These are phyloP conservation scores for Dendrobium catenatum DNA, from an alignment of 106 monocot genomes.

Conservation along the genomic window DNA sequence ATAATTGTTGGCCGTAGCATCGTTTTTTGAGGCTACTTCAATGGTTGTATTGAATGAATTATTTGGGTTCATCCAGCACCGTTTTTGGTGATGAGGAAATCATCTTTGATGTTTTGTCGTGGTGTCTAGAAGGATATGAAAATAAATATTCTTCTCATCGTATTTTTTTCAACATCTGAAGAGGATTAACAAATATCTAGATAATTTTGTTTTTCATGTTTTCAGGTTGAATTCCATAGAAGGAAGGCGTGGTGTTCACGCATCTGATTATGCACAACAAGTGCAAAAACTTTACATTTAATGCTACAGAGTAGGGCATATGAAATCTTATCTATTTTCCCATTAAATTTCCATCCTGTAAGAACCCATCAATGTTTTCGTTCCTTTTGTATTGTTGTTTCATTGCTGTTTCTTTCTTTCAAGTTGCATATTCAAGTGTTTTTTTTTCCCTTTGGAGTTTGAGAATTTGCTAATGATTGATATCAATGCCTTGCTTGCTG, in stretches of 20 bases:
- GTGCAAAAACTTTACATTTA: conserved; percentile 99
- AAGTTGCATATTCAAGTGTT: not conserved
- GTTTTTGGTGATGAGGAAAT: not conserved
- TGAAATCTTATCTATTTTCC: too few relatives aligned
- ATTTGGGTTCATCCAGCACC: not conserved
- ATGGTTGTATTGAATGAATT: not conserved
- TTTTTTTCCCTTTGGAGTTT: not conserved
- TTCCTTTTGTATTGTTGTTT: conserved; percentile 1
- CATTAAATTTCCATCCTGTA: conserved; percentile 97
- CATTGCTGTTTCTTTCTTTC: not conserved
- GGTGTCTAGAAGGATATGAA: not conserved
- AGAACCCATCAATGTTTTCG: conserved; percentile 13
- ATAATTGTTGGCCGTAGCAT: not conserved
- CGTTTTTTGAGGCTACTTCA: not conserved
- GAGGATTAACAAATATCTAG: not conserved
- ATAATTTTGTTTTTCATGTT: conserved; percentile 8
- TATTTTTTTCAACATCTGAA: conserved; percentile 1
- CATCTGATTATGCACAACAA: conserved; percentile 89
- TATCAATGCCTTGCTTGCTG: not conserved
- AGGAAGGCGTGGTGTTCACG: conserved; percentile 97
- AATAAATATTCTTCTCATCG: not conserved
- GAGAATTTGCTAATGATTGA: not conserved
- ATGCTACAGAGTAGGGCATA: conserved; percentile 92
- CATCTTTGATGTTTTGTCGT: not conserved
- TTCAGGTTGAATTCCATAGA: conserved; percentile 95